Percentiles rank a stretch among this genome's conserved stretches.
Conservation (phyloP, 164 flowering plant genomes). For the Tetrastigma voinierianum region DNA sequence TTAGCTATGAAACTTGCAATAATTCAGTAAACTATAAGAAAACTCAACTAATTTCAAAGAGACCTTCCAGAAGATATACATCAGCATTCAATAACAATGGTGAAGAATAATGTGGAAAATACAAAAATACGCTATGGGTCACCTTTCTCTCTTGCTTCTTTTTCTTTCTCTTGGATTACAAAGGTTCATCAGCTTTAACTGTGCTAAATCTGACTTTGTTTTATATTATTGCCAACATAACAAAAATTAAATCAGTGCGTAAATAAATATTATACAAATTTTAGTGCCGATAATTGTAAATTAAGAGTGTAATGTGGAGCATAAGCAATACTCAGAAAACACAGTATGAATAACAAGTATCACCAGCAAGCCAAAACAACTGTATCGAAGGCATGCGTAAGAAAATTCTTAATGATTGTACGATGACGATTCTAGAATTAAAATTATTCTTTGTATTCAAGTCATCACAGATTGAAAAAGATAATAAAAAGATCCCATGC, state of each 20-base stretch:
- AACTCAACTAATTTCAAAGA: no score
- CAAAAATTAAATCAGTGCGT: slow-evolving; percentile 2
- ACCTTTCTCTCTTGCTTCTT: slow-evolving; percentile 99
- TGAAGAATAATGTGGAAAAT: not conserved
- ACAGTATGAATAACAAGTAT: not conserved
- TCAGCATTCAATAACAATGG: no score
- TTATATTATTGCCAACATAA: slow-evolving; percentile 97
- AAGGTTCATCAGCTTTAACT: slow-evolving; percentile 82
- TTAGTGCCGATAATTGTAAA: no score
- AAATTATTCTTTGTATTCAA: no score
- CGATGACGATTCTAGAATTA: no score
- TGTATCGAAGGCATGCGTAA: not conserved
- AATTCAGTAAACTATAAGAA: no score
- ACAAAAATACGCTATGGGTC: not conserved
- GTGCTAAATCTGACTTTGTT: slow-evolving; percentile 88
- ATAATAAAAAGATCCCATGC: no score
- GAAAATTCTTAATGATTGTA: not conserved
- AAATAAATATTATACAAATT: not conserved
- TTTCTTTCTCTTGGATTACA: slow-evolving; percentile 77
- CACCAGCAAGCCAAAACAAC: not conserved
- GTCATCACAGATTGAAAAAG: no score
- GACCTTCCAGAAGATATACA: no score
- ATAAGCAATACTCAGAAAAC: no score
- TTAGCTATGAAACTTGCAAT: no score
- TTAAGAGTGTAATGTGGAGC: no score